Conservation (phyloP, 169 alveolate genomes). For the Plasmodium vinckei region DNA sequence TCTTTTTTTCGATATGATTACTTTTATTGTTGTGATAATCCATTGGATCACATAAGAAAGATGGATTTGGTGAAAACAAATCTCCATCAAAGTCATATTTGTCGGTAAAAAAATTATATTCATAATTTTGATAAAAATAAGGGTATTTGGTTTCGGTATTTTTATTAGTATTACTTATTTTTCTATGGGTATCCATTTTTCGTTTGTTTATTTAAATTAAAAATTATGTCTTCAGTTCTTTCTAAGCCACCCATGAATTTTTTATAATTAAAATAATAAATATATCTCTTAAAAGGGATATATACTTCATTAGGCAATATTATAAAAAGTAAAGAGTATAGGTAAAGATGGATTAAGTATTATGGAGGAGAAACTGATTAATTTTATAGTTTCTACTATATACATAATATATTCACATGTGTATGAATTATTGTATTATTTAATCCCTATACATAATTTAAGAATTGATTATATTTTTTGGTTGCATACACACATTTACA, state of each 20-base stretch:
- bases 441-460: too few relatives aligned
- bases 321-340: too few relatives aligned
- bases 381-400: too few relatives aligned
- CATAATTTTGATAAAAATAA: conserved; percentile 5
- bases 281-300: too few relatives aligned
- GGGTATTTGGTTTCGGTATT: background rate
- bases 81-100: conserved; percentile 13
- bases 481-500: too few relatives aligned
- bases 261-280: conserved; percentile 6
- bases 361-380: too few relatives aligned
- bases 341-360: too few relatives aligned
- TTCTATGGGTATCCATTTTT: conserved; percentile 1
- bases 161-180: conserved; percentile 8
- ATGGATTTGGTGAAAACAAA: background rate
- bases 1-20: background rate
- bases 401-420: too few relatives aligned
- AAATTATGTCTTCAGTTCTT: background rate
- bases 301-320: too few relatives aligned
- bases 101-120: background rate
- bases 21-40: conserved; percentile 8
- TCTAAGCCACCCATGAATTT: conserved; percentile 14
- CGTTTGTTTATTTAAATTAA: conserved; percentile 11
- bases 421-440: too few relatives aligned
- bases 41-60: conserved; percentile 18
- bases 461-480: too few relatives aligned